Base-by-base conservation (phyloP, 148 eudicot species). In the Vaccinium macrocarpon region DNA sequence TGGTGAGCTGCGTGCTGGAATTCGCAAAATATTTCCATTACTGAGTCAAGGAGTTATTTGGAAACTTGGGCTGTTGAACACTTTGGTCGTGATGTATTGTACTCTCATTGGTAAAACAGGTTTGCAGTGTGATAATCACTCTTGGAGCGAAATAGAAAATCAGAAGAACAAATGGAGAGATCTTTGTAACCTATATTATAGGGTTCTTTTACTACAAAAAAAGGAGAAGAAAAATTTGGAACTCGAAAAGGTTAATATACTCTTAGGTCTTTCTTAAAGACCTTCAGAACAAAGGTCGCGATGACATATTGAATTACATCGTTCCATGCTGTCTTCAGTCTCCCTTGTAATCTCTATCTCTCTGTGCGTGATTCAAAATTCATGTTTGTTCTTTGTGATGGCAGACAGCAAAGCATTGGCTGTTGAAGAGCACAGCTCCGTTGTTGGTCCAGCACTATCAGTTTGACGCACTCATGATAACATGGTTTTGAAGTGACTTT, bases 391-490 rank as follows among this genome's bases (percentile, higher is more conserved):
- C n/a, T 82, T 81, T 77, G 35, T 82, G 76, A 15, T 78, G 48
- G 68, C 83, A 90, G 89, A 86, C 72, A 86, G 62, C 53, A 83
- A 64, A 78, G 52, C 82, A 42, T 42, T 82, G 85, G 79, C 74
- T 76, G 52, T 59, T 46, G 85, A 86, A 61, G 81, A 75, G 78
- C 42, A 32, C 9, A 42, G 68, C 51, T 72, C 55, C 48, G 32
- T 73, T 77, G 74, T 64, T 42, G 49, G 5, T 66, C 73, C 57
- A 25, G 53, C 62, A 29, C 81, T 59, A 21, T 19, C 78, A 29
- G 81, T 82, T 55, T 86, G 79, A 78, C 78, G 79, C 27, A 19
- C n/a, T 21, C 81, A 23, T 18, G 72, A 56, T n/a, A 71, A 35
- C 2, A 46, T 59, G 61, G 18, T 71, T 72, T 57, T 72, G 59